Conservation (phyloP, 2,329 filamentous ascomycete genomes). For the Colletotrichum cordylinicola region DNA sequence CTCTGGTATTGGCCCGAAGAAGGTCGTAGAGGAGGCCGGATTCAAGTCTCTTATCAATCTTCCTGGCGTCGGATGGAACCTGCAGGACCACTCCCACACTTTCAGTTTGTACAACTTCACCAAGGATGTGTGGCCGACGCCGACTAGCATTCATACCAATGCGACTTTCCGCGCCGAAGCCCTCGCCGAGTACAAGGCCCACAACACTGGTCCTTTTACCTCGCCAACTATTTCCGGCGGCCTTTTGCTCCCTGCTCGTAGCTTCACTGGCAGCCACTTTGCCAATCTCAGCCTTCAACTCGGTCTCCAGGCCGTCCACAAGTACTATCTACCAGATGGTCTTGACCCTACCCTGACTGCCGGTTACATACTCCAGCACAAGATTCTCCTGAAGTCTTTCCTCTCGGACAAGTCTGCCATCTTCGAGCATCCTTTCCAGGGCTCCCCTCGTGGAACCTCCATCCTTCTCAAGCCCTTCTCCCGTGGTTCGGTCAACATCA, state of each 20-base stretch:
- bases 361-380: conserved; percentile 25
- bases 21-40: background rate
- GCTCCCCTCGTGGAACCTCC: background rate
- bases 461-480: conserved; percentile 47
- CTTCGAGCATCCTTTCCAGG: conserved; percentile 27
- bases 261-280: conserved; percentile 20
- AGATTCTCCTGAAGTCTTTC: conserved; percentile 19
- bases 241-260: conserved; percentile 19
- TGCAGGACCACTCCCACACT: conserved; percentile 38
- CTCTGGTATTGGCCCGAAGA: background rate
- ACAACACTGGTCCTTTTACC: background rate
- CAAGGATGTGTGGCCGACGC: background rate
- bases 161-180: background rate
- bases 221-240: conserved; percentile 22
- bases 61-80: conserved; percentile 28
- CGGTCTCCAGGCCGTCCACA: background rate
- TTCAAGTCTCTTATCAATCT: background rate
- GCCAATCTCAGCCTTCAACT: conserved; percentile 15
- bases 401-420: conserved; percentile 26
- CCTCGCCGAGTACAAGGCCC: background rate
- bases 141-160: background rate
- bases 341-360: conserved; percentile 19
- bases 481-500: conserved; percentile 60
- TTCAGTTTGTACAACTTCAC: conserved; percentile 1
- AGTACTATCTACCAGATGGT: background rate